Evolutionary conservation across 2,329 filamentous ascomycete species (phyloP).

Genomic region (Macroventuria anomochaeta): DNA sequence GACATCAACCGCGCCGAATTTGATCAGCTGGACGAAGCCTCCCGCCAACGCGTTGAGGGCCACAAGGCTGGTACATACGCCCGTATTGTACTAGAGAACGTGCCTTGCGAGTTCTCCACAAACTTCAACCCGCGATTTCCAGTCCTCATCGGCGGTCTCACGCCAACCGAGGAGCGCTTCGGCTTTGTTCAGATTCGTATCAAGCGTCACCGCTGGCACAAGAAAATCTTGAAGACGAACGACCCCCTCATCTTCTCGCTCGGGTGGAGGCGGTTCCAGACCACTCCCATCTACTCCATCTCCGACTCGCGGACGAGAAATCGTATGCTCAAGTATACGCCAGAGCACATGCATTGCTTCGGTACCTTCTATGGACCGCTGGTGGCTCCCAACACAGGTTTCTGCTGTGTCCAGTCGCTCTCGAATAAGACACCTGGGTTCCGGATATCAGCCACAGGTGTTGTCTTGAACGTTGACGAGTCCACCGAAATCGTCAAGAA

Average conservation of each 20-base stretch:
- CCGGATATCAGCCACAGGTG: slow-evolving; percentile 91
- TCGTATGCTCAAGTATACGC: slow-evolving; percentile 98
- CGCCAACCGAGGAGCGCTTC: slow-evolving; percentile 92
- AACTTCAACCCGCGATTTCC: slow-evolving; percentile 84
- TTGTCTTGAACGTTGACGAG: slow-evolving; percentile 92
- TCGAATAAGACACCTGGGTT: slow-evolving; percentile 86
- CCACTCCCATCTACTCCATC: slow-evolving; percentile 90
- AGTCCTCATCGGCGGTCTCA: slow-evolving; percentile 88
- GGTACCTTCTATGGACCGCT: slow-evolving; percentile 94
- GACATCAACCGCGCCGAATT: slow-evolving; percentile 97
- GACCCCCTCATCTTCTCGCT: slow-evolving; percentile 97
- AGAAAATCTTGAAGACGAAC: slow-evolving; percentile 98
- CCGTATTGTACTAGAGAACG: slow-evolving; percentile 84
- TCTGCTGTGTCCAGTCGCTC: slow-evolving; percentile 91
- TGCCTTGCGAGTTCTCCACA: slow-evolving; percentile 87
- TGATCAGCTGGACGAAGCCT: slow-evolving; percentile 81
- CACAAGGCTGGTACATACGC: slow-evolving; percentile 92
- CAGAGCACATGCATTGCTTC: slow-evolving; percentile 99
- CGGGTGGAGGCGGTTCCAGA: slow-evolving; percentile 95
- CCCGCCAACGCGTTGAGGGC: slow-evolving; percentile 84
- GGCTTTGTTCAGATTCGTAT: slow-evolving; percentile 95
- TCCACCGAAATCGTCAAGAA: slow-evolving; percentile 99
- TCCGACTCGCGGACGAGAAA: slow-evolving; percentile 92
- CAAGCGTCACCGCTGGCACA: slow-evolving; percentile 98
- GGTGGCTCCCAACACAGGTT: slow-evolving; percentile 93